Conservation (phyloP, 2,329 filamentous ascomycete species). For the Penicillium sp. region DNA sequence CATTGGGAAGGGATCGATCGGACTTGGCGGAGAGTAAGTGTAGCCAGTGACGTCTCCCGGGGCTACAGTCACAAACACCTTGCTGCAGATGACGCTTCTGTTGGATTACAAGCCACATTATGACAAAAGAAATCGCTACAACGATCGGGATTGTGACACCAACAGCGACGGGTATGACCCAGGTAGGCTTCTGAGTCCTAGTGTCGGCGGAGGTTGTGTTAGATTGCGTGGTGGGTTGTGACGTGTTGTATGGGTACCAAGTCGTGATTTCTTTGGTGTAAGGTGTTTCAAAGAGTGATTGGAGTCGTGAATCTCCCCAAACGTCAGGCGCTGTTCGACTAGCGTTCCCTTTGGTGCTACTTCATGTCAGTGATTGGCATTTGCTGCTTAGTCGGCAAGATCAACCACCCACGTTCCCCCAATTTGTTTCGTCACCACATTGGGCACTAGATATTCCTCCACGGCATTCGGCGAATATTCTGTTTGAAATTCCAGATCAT, state of each 20-base stretch:
- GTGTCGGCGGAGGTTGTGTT: background rate
- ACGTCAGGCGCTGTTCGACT: background rate
- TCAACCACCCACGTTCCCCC: conserved; percentile 2
- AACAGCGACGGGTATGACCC: conserved; percentile 1
- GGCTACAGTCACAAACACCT: background rate
- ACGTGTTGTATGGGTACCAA: conserved; percentile 4
- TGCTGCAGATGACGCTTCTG: background rate
- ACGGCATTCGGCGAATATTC: background rate
- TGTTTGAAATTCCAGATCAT: conserved; percentile 1
- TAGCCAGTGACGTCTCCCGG: background rate
- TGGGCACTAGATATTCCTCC: conserved; percentile 4
- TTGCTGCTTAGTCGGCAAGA: background rate
- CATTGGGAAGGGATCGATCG: background rate
- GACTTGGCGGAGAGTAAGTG: background rate
- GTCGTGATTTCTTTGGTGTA: conserved; percentile 3
- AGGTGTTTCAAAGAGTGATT: background rate
- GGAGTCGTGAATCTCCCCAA: conserved; percentile 1
- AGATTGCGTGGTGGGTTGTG: background rate
- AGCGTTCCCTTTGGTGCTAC: conserved; percentile 3
- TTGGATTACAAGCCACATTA: background rate
- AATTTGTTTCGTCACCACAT: background rate
- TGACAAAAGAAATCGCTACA: background rate
- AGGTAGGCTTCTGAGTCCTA: background rate
- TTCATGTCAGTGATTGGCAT: background rate
- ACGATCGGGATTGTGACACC: background rate